A percentile compares a stretch with the other conserved stretches of the same genome.
These are phyloP conservation scores for Astrothelium macrocarpum DNA, from an alignment of 495 filamentous ascomycete genomes.

Conservation along the genomic window DNA sequence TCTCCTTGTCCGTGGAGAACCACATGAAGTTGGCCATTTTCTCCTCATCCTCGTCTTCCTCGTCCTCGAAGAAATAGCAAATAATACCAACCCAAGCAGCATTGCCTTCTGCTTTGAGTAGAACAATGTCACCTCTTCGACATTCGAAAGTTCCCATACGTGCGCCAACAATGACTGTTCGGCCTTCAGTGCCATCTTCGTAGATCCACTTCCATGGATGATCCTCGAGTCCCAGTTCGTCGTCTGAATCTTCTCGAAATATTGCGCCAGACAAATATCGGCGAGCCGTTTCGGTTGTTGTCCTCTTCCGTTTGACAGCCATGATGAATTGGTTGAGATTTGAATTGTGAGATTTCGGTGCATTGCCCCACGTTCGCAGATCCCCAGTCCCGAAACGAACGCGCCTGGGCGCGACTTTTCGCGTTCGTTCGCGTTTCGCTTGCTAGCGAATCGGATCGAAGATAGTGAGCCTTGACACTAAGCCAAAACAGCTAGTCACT, in stretches of 20 bases:
- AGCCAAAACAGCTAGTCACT: no score
- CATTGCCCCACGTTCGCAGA: no score
- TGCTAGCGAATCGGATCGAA: not conserved
- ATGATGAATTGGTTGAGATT: slow-evolving; percentile 6
- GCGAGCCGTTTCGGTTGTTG: slow-evolving; percentile 38
- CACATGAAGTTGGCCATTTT: slow-evolving; percentile 41
- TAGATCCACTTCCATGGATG: slow-evolving; percentile 93
- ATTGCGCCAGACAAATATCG: slow-evolving; percentile 56
- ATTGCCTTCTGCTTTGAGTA: slow-evolving; percentile 77
- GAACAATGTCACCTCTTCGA: slow-evolving; percentile 66
- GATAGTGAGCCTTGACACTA: not conserved
- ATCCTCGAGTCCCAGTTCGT: slow-evolving; percentile 79
- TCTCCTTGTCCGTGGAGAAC: slow-evolving; percentile 87
- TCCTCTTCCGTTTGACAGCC: slow-evolving; percentile 19
- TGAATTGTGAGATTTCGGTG: not conserved
- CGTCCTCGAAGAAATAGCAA: slow-evolving; percentile 57
- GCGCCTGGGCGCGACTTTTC: not conserved
- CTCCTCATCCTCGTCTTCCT: slow-evolving; percentile 30
- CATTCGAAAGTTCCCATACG: slow-evolving; percentile 80
- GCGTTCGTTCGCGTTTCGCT: not conserved
- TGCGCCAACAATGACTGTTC: slow-evolving; percentile 59
- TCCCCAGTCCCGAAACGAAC: no score
- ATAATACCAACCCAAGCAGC: slow-evolving; percentile 89
- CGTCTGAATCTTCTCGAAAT: slow-evolving; percentile 79
- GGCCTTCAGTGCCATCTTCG: slow-evolving; percentile 24